A percentile compares a stretch with the other conserved stretches of the same genome.
These are phyloP conservation scores for Penicillium sclerotiorum DNA, from an alignment of 2,329 filamentous ascomycete species.

Conservation along the genomic window DNA sequence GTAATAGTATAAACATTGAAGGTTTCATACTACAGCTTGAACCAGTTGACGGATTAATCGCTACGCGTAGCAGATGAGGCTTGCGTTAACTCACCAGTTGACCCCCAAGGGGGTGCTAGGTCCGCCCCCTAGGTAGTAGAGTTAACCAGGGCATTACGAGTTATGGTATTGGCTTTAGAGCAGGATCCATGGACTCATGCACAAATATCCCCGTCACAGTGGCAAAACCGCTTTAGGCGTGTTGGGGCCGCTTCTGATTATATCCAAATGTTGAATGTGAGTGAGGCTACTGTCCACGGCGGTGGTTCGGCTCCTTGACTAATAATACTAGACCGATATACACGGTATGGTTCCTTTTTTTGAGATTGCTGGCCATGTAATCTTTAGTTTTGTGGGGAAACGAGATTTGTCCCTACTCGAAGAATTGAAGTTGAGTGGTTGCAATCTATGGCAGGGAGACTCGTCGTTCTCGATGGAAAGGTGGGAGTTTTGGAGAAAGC, in stretches of 20 bases:
- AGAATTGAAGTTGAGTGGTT: neutral
- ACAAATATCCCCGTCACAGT: neutral
- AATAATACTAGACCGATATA: neutral
- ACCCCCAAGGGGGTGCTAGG: no score
- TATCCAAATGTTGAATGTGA: neutral
- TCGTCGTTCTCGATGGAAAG: neutral
- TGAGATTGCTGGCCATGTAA: neutral
- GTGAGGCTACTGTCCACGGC: neutral
- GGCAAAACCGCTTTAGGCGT: no score
- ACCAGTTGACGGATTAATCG: no score
- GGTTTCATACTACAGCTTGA: no score
- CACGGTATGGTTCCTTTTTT: neutral
- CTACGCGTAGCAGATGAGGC: no score
- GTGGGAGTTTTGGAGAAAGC: neutral
- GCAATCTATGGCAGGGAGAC: neutral
- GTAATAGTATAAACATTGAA: no score
- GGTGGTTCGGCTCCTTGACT: neutral
- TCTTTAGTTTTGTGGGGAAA: neutral
- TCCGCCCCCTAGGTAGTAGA: no score
- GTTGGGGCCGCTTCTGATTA: neutral
- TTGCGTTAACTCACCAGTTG: no score
- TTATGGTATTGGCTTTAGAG: neutral
- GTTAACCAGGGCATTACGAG: neutral
- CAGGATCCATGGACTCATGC: slow-evolving; percentile 1
- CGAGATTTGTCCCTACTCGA: neutral